phyloP scores from a whole-genome alignment of 805 yeast genomes.

The Wickerhamiella galacta region DNA sequence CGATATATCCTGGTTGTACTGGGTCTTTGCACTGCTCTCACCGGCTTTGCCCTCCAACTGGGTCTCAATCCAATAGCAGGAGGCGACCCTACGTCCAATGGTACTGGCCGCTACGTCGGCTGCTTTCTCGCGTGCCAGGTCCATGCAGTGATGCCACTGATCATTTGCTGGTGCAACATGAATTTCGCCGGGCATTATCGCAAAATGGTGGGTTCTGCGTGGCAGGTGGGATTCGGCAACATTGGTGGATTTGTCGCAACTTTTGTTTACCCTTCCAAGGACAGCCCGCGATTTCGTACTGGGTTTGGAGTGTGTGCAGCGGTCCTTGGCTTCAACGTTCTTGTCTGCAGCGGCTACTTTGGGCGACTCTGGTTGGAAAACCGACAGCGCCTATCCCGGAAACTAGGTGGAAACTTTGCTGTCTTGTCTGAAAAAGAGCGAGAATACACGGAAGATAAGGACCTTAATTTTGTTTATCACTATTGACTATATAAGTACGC shows the following conservation, averaged over 20 bases:
- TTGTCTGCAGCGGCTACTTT: slow-evolving; percentile 23
- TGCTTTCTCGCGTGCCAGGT: slow-evolving; percentile 40
- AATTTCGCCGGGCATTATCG: slow-evolving; percentile 49
- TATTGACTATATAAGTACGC: no score
- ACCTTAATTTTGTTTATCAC: no score
- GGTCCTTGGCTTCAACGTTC: slow-evolving; percentile 28
- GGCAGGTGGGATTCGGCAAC: slow-evolving; percentile 56
- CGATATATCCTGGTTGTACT: slow-evolving; percentile 19
- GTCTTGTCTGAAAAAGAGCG: no score
- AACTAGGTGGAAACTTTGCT: no score
- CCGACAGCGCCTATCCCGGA: no score
- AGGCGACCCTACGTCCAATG: slow-evolving; percentile 19
- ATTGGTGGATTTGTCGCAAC: slow-evolving; percentile 57
- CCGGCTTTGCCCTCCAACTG: slow-evolving; percentile 40
- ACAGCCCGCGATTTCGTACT: slow-evolving; percentile 41
- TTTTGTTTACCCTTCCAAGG: slow-evolving; percentile 35
- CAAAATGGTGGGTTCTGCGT: slow-evolving; percentile 40
- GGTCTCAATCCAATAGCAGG: slow-evolving; percentile 26
- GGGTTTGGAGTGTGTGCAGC: slow-evolving; percentile 40
- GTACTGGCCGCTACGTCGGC: slow-evolving; percentile 39
- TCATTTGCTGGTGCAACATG: slow-evolving; percentile 49
- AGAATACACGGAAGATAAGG: no score
- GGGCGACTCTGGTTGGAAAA: slow-evolving; percentile 19
- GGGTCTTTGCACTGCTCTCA: slow-evolving; percentile 22
- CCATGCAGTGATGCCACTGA: slow-evolving; percentile 50